Conservation (phyloP, 2,329 filamentous ascomycete genomes). For the Colletotrichum orbiculare region DNA sequence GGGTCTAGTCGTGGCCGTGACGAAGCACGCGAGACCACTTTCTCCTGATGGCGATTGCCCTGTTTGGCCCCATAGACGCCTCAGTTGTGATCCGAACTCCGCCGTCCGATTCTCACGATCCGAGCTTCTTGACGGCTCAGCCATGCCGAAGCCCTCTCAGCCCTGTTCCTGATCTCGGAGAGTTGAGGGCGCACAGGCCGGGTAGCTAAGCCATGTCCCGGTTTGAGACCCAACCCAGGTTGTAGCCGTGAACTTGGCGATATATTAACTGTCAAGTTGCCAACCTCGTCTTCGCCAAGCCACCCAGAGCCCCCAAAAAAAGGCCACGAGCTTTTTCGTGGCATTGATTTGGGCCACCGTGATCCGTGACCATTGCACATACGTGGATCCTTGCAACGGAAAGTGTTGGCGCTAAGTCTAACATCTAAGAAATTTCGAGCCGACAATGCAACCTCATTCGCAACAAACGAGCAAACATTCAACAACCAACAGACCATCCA, state of each 20-base stretch:
- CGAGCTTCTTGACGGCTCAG: neutral
- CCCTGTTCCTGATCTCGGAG: too few species aligned
- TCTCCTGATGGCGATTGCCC: neutral
- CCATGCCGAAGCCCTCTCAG: neutral
- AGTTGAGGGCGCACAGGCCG: too few species aligned
- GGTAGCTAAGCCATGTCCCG: constrained; percentile 1
- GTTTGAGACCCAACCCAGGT: neutral
- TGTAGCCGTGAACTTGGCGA: neutral
- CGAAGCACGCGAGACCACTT: too few species aligned
- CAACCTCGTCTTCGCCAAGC: too few species aligned
- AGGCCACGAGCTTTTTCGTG: too few species aligned
- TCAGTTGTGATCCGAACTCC: neutral
- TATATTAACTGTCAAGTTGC: neutral
- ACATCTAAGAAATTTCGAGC: too few species aligned
- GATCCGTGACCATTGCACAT: neutral
- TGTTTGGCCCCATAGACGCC: neutral
- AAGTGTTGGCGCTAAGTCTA: too few species aligned
- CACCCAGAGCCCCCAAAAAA: too few species aligned
- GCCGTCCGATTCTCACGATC: neutral
- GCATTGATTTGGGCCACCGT: too few species aligned
- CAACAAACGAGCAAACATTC: neutral
- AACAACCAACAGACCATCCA: neutral
- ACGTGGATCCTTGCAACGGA: too few species aligned
- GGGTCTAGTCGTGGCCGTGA: neutral
- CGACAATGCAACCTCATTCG: neutral